Conservation (phyloP, 768 basidiomycete species). For the Leccinellum luteum region DNA sequence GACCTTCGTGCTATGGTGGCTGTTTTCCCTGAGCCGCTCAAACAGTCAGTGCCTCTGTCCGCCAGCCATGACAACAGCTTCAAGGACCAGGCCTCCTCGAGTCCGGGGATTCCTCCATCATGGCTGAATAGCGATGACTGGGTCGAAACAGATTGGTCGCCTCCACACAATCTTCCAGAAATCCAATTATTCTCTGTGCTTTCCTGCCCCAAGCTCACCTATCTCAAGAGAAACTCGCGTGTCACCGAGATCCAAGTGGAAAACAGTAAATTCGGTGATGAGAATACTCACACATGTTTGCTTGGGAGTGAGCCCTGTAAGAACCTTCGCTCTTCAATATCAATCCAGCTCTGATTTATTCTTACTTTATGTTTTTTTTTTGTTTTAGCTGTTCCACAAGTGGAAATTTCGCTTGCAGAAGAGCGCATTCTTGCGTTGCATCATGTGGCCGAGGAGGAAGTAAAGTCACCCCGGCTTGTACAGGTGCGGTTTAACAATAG, state of each 20-base stretch:
- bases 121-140: constrained; percentile 87
- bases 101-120: constrained; percentile 39
- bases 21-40: constrained; percentile 69
- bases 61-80: constrained; percentile 45
- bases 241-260: constrained; percentile 40
- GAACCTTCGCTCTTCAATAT: constrained; percentile 15
- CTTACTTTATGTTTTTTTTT: not conserved
- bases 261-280: constrained; percentile 80
- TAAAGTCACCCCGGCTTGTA: constrained; percentile 1
- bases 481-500: constrained; percentile 14
- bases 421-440: constrained; percentile 53
- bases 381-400: constrained; percentile 53
- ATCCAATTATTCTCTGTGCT: constrained; percentile 70
- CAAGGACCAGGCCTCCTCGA: constrained; percentile 27
- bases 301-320: constrained; percentile 70
- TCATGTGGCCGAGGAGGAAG: constrained; percentile 15
- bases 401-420: constrained; percentile 61
- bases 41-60: constrained; percentile 53
- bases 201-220: constrained; percentile 81
- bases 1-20: constrained; percentile 80
- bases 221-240: constrained; percentile 62
- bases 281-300: constrained; percentile 79
- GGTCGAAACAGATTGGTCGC: constrained; percentile 68
- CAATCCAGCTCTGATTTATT: not conserved
- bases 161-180: constrained; percentile 47